Evolutionary conservation across 805 yeast genomes (phyloP).

Genomic region (Kregervanrija fluxuum): DNA sequence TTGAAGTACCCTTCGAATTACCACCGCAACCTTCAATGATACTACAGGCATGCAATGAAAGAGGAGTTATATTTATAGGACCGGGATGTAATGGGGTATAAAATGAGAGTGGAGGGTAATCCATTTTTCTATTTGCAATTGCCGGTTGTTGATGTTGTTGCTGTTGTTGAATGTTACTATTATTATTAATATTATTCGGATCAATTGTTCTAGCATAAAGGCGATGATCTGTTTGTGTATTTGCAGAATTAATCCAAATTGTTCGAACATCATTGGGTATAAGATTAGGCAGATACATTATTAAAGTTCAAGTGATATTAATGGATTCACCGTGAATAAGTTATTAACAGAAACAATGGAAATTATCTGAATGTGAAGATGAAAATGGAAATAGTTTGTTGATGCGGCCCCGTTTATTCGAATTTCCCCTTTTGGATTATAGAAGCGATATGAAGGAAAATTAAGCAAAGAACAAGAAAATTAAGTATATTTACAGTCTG

Average conservation of each 20-base stretch:
- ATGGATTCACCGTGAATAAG: too few species aligned
- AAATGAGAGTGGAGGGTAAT: conserved; percentile 10
- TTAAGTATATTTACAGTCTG: neutral
- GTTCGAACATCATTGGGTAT: conserved; percentile 39
- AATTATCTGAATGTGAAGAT: too few species aligned
- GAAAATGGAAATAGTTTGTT: too few species aligned
- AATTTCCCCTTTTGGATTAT: neutral
- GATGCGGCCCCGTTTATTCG: neutral
- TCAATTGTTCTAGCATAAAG: neutral
- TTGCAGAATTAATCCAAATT: conserved; percentile 32
- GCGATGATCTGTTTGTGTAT: conserved; percentile 4
- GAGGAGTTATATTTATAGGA: conserved; percentile 4
- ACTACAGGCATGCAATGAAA: neutral
- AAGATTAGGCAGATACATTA: conserved; percentile 43
- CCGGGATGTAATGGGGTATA: conserved; percentile 5
- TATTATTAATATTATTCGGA: neutral
- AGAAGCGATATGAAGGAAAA: neutral
- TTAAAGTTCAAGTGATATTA: neutral
- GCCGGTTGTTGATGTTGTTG: conserved; percentile 9
- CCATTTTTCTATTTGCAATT: conserved; percentile 13
- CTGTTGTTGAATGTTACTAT: conserved; percentile 1
- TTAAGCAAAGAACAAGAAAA: neutral
- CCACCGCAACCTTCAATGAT: neutral
- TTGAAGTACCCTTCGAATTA: conserved; percentile 13
- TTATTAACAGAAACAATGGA: too few species aligned